Conservation (phyloP, 257 asterid genomes). For the Cordia subcordata region DNA sequence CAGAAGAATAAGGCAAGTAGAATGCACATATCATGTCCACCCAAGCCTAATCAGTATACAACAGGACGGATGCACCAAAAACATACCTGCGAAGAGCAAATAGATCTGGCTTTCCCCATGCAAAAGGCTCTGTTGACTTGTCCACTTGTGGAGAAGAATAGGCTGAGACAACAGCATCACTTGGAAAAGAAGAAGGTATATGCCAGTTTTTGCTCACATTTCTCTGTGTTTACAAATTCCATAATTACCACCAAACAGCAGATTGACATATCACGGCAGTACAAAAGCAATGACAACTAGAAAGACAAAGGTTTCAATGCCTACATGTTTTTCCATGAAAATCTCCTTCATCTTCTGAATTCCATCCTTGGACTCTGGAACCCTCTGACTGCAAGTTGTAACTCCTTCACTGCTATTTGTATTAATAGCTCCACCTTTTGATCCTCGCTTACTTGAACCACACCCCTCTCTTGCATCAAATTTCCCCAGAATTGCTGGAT, state of each 20-base stretch:
- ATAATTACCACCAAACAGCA: background rate
- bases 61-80: constrained; percentile 3
- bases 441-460: constrained; percentile 36
- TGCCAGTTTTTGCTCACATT: constrained; percentile 99
- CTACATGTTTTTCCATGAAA: constrained; percentile 91
- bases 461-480: constrained; percentile 38
- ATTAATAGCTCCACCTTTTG: constrained; percentile 31
- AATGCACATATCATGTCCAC: background rate
- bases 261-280: constrained; percentile 8
- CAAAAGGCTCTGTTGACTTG: constrained; percentile 70
- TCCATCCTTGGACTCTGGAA: constrained; percentile 30
- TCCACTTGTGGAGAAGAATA: constrained; percentile 90
- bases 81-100: constrained; percentile 89
- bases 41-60: background rate
- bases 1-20: background rate
- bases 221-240: constrained; percentile 42
- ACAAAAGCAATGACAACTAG: constrained; percentile 4
- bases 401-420: too few relatives aligned
- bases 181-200: constrained; percentile 79
- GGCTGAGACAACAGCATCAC: constrained; percentile 83
- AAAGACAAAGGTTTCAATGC: constrained; percentile 8
- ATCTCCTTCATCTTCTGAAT: constrained; percentile 41
- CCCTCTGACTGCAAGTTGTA: constrained; percentile 25
- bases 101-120: constrained; percentile 95
- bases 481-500: constrained; percentile 78